A percentile compares a stretch with the other conserved stretches of the same genome.
These are phyloP conservation scores for Jaltomata sinuosa DNA, from an alignment of 257 asterid species.

Conservation along the genomic window DNA sequence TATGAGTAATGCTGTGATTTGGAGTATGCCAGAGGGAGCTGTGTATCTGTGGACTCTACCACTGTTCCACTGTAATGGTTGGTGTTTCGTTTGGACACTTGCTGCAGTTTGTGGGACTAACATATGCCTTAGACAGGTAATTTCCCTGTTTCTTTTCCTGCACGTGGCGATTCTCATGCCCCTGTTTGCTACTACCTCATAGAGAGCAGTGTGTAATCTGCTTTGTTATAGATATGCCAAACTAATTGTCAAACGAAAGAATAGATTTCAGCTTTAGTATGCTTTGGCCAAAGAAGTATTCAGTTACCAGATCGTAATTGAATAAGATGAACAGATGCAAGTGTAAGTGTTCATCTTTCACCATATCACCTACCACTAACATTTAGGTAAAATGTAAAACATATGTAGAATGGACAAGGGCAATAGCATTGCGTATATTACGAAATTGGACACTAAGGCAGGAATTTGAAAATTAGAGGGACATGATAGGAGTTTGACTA, in stretches of 20 bases:
- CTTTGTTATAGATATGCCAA: background rate
- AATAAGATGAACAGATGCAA: background rate
- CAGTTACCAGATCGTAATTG: too few relatives aligned
- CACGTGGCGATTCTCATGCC: background rate
- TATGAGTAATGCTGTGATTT: slow-evolving; percentile 47
- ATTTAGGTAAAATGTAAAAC: background rate
- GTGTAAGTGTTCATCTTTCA: background rate
- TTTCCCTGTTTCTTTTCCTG: background rate
- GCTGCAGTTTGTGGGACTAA: slow-evolving; percentile 82
- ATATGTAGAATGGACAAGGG: background rate
- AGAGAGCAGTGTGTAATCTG: background rate
- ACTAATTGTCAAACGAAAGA: background rate
- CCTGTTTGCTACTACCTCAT: background rate
- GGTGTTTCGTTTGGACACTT: slow-evolving; percentile 91
- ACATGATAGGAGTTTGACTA: background rate
- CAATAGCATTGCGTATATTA: background rate
- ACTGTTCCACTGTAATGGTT: slow-evolving; percentile 93
- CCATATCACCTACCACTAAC: background rate
- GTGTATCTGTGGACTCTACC: slow-evolving; percentile 91
- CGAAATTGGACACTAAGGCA: background rate
- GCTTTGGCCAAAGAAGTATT: too few relatives aligned
- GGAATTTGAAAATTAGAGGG: background rate
- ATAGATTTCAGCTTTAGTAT: too few relatives aligned
- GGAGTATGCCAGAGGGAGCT: slow-evolving; percentile 79
- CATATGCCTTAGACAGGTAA: slow-evolving; percentile 92